phyloP scores from a whole-genome alignment of 805 yeast species.

The Sugiyamaella smithiae region DNA sequence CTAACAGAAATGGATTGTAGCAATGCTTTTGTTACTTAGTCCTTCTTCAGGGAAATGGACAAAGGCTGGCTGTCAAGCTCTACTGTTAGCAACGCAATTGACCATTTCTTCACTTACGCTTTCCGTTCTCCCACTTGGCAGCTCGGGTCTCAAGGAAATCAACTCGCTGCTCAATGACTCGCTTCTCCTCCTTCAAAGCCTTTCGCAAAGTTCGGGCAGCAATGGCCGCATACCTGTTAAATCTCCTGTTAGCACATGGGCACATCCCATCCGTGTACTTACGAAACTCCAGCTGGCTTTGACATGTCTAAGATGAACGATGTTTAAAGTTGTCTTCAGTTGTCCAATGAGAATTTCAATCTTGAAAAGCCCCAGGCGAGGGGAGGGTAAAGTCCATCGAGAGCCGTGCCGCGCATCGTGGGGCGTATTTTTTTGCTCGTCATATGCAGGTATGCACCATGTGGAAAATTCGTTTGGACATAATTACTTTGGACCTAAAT shows the following conservation, averaged over 20 bases:
- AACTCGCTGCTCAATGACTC: constrained; percentile 67
- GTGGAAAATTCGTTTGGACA: too few species aligned
- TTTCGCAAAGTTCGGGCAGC: constrained; percentile 87
- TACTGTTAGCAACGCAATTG: constrained; percentile 1
- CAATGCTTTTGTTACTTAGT: too few species aligned
- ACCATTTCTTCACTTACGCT: constrained; percentile 24
- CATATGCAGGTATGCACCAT: too few species aligned
- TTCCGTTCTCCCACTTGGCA: constrained; percentile 69
- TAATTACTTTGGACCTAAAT: too few species aligned
- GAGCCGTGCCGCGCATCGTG: background rate
- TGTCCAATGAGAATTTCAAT: constrained; percentile 4
- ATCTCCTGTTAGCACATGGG: constrained; percentile 38
- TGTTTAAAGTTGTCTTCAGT: too few species aligned
- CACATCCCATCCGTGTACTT: constrained; percentile 14
- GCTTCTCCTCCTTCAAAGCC: constrained; percentile 83
- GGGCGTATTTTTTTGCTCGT: background rate
- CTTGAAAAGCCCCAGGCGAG: background rate
- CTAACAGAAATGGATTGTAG: too few species aligned
- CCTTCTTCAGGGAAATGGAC: constrained; percentile 17
- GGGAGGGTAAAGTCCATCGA: background rate
- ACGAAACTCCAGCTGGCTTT: constrained; percentile 36
- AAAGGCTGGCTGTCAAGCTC: constrained; percentile 28
- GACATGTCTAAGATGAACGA: constrained; percentile 16
- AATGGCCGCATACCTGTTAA: constrained; percentile 85
- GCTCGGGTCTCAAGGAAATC: constrained; percentile 70